Conservation (phyloP, 2,329 filamentous ascomycete genomes). For the Gnomoniopsis smithogilvyi region DNA sequence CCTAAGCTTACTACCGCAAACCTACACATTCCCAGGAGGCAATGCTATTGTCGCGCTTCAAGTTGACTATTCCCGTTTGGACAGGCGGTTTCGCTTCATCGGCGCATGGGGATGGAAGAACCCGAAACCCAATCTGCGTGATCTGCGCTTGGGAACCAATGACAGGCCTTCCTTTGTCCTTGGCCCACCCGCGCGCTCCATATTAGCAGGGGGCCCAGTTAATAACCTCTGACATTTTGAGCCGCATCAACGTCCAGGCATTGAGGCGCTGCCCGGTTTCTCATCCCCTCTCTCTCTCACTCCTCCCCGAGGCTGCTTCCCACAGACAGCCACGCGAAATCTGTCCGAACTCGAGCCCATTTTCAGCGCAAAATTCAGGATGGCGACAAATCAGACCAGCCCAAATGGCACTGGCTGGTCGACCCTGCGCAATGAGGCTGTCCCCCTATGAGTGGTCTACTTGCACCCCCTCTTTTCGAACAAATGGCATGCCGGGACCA, state of each 20-base stretch:
- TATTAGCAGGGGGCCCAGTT: constrained; percentile 18
- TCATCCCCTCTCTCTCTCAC: neutral
- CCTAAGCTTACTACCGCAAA: neutral
- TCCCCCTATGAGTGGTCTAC: too few relatives aligned
- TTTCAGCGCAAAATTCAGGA: too few relatives aligned
- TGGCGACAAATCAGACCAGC: too few relatives aligned
- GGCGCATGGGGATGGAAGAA: constrained; percentile 24
- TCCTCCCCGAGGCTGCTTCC: neutral
- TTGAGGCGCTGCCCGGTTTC: neutral
- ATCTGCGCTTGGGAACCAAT: constrained; percentile 21
- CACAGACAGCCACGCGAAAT: neutral
- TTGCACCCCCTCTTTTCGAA: neutral
- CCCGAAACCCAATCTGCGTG: constrained; percentile 36
- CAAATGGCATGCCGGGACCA: neutral
- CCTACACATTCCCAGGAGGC: neutral
- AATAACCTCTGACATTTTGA: constrained; percentile 24
- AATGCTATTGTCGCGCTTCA: neutral
- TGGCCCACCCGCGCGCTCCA: constrained; percentile 23
- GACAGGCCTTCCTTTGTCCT: neutral
- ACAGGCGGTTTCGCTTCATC: constrained; percentile 36
- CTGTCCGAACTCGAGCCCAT: neutral
- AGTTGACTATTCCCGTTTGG: neutral
- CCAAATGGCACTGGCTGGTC: too few relatives aligned
- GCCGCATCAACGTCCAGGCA: constrained; percentile 25
- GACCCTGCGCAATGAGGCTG: too few relatives aligned